Conservation (phyloP, 2,329 filamentous ascomycete species). For the Phialemoniopsis sp. region DNA sequence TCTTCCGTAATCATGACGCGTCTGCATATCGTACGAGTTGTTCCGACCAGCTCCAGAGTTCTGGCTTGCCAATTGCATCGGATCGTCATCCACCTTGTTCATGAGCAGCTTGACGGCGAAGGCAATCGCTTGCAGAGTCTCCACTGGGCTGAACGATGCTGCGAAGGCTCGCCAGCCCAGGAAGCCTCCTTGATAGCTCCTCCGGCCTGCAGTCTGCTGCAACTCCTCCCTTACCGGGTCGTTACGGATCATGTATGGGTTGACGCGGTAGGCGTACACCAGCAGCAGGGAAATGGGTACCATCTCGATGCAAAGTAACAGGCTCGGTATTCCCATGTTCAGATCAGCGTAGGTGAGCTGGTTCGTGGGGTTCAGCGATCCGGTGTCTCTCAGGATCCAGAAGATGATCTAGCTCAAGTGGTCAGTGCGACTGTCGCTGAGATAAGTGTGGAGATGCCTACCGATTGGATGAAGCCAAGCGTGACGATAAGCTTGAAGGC, state of each 20-base stretch:
- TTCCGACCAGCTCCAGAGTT: too few species aligned
- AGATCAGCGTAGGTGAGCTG: conserved; percentile 15
- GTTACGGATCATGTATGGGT: conserved; percentile 13
- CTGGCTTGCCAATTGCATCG: too few species aligned
- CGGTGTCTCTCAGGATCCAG: conserved; percentile 15
- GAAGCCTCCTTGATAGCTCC: conserved; percentile 14
- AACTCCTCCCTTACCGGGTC: conserved; percentile 5
- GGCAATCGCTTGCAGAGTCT: conserved; percentile 3
- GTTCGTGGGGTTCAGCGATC: conserved; percentile 10
- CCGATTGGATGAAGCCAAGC: conserved; percentile 11
- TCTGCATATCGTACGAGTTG: too few species aligned
- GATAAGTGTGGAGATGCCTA: background rate
- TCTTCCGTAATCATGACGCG: too few species aligned
- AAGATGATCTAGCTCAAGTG: conserved; percentile 17
- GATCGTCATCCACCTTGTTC: background rate
- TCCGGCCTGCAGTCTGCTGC: conserved; percentile 6
- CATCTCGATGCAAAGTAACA: conserved; percentile 18
- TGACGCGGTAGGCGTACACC: conserved; percentile 14
- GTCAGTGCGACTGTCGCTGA: background rate
- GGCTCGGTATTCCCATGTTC: conserved; percentile 14
- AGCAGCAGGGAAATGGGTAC: conserved; percentile 16
- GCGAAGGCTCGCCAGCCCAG: conserved; percentile 11
- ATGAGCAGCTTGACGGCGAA: conserved; percentile 6
- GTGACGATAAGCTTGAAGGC: conserved; percentile 21
- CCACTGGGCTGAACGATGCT: conserved; percentile 7